These are phyloP conservation scores for Xylaria castorea DNA, from an alignment of 495 filamentous ascomycete species.

Conservation along the genomic window DNA sequence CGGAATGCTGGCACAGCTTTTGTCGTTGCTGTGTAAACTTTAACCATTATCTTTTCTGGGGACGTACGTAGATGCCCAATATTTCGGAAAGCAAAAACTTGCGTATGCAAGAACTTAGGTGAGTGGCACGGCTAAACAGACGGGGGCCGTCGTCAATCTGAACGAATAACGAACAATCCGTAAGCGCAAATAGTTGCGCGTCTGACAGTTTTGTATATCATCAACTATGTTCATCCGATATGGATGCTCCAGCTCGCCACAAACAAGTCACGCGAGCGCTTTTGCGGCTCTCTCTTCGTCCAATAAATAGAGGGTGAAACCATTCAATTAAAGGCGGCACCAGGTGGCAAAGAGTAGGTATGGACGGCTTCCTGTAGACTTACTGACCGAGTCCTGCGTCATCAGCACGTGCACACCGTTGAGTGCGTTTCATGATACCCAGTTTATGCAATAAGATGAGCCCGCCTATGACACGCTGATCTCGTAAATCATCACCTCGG, in stretches of 20 bases:
- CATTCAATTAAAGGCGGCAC: constrained; percentile 14
- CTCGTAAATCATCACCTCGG: constrained; percentile 12
- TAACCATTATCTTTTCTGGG: background rate
- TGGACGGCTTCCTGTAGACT: background rate
- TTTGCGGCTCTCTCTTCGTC: constrained; percentile 13
- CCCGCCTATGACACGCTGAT: constrained; percentile 11
- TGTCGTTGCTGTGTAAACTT: background rate
- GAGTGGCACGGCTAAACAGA: constrained; percentile 13
- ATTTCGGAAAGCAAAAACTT: background rate
- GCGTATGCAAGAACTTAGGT: constrained; percentile 7
- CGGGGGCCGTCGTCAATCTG: background rate
- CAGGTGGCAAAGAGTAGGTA: constrained; percentile 17
- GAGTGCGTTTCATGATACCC: background rate
- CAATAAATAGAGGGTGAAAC: constrained; percentile 5
- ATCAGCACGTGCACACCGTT: background rate
- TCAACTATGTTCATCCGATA: background rate
- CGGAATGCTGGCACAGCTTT: background rate
- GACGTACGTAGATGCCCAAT: constrained; percentile 19
- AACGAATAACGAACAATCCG: constrained; percentile 3
- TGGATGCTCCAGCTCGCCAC: constrained; percentile 1
- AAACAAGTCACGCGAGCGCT: constrained; percentile 7
- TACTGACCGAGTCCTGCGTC: constrained; percentile 16
- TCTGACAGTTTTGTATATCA: background rate
- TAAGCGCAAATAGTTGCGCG: background rate
- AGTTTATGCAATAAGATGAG: background rate